A percentile compares a stretch with the other conserved stretches of the same genome.
Conservation (phyloP, 1,139 yeast genomes). For the Yamadazyma taylorii region DNA sequence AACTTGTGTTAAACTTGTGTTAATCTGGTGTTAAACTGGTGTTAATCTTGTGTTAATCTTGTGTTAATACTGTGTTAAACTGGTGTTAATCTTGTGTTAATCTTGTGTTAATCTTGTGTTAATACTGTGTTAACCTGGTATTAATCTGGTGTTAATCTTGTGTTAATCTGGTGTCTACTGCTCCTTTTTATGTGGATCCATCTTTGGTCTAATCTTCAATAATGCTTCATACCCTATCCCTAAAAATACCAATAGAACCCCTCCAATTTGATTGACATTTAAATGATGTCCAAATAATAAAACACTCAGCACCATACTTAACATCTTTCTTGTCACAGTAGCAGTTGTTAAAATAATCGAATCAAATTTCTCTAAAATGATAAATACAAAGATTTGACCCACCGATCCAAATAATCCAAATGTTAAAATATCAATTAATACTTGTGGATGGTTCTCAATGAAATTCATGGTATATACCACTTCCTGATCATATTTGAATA, state of each 20-base stretch:
- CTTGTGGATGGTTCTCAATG: slow-evolving; percentile 37
- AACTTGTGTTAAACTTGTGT: too few species aligned
- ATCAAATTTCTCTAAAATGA: slow-evolving; percentile 80
- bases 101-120: too few species aligned
- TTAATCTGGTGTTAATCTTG: too few species aligned
- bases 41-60: too few species aligned
- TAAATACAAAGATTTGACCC: slow-evolving; percentile 90
- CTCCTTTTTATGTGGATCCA: not conserved
- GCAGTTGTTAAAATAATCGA: slow-evolving; percentile 85
- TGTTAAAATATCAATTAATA: slow-evolving; percentile 56
- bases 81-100: too few species aligned
- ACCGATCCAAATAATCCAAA: slow-evolving; percentile 83
- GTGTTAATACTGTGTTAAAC: too few species aligned
- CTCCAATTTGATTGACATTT: slow-evolving; percentile 67
- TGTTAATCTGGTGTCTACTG: too few species aligned
- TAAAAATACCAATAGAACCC: slow-evolving; percentile 75
- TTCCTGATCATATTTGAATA: slow-evolving; percentile 47
- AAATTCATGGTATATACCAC: slow-evolving; percentile 49
- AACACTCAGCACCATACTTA: slow-evolving; percentile 89
- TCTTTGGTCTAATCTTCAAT: slow-evolving; percentile 13
- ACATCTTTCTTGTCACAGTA: slow-evolving; percentile 94
- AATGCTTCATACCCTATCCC: slow-evolving; percentile 50
- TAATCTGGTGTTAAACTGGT: too few species aligned
- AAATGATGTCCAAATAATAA: slow-evolving; percentile 78
- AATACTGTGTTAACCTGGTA: too few species aligned